Base-by-base conservation (phyloP, 225 moss, liverwort and hornwort genomes). In the Sphagnum tenellum region DNA sequence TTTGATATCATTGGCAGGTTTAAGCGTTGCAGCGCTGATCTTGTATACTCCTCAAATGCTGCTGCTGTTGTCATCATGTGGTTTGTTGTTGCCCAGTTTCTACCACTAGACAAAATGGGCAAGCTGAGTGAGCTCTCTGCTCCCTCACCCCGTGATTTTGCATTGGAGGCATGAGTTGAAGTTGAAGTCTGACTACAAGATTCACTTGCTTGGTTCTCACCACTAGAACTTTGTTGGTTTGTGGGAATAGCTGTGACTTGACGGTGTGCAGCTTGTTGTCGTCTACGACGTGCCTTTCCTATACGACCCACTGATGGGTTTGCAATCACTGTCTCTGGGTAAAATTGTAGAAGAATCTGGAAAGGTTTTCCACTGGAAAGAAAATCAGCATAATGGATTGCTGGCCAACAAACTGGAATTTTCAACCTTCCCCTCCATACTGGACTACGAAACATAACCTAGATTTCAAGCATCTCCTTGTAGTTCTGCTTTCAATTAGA, bases 271-370 rank as follows among this genome's bases (percentile, higher is more conserved):
- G 29, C 29, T 29, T 29, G 29, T 70, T 86, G 83, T 46, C 80
- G 80, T 52, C 86, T 65, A 12, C 86, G 83, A 50, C 77, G 77
- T 46, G 86, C 80, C 69, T 86, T 86, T 1, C 83, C 86, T 72
- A 48, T 14, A 49, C 83, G 80, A 50, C 83, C 83, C 59, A 86
- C 78, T 48, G 82, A 82, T 56, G 83, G 80, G 59, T 68, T 83
- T 52, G 45, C 64, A n/a, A 7, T 61, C 57, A 83, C 86, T 53
- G 70, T 78, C 51, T 80, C 75, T 46, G 80, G 86, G 4, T 86
- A 78, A 50, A 76, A 71, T 13, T 78, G 71, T 61, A 69, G 59
- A 56, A 86, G 46, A 66, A 86, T 48, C 86, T 86, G 72, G 12
- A 29, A 29, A 29, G 29, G 29, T 29, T 29, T 29, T 29, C 29